Conservation (phyloP, 306 rosid genomes). For the Potentilla sterilis region DNA sequence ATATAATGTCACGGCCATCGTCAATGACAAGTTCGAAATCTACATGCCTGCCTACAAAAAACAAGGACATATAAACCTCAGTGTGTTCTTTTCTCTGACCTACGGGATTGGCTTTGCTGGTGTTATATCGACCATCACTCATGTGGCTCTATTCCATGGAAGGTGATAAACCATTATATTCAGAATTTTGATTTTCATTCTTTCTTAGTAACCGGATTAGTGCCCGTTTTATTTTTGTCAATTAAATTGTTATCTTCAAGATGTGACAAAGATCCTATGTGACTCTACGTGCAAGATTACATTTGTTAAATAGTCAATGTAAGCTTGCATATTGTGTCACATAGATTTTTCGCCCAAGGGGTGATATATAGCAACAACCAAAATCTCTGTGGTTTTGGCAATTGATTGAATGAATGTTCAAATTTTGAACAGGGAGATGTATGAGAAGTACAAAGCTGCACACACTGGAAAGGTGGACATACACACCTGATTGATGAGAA, state of each 20-base stretch:
- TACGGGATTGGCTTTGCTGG: constrained; percentile 85
- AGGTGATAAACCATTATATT: constrained; percentile 35
- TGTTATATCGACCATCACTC: constrained; percentile 63
- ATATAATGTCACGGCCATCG: constrained; percentile 53
- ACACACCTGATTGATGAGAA: constrained; percentile 70
- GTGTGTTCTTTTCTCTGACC: constrained; percentile 61
- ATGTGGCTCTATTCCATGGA: constrained; percentile 70
- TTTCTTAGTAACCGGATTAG: constrained; percentile 16
- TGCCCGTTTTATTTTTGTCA: no score
- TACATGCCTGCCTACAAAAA: constrained; percentile 26
- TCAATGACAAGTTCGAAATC: constrained; percentile 52
- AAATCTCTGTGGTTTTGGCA: background rate
- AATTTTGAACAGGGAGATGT: constrained; percentile 56
- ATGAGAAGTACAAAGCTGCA: constrained; percentile 46
- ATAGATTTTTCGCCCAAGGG: no score
- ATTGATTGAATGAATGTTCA: background rate
- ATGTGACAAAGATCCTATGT: background rate
- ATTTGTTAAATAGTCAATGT: background rate
- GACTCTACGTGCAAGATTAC: background rate
- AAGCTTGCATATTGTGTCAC: background rate
- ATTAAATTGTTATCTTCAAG: background rate
- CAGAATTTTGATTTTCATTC: background rate
- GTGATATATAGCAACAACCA: no score
- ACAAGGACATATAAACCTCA: constrained; percentile 55
- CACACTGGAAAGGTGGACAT: constrained; percentile 65